Evolutionary conservation across 2,329 filamentous ascomycete genomes (phyloP).

Genomic region (Fusarium austroafricanum): DNA sequence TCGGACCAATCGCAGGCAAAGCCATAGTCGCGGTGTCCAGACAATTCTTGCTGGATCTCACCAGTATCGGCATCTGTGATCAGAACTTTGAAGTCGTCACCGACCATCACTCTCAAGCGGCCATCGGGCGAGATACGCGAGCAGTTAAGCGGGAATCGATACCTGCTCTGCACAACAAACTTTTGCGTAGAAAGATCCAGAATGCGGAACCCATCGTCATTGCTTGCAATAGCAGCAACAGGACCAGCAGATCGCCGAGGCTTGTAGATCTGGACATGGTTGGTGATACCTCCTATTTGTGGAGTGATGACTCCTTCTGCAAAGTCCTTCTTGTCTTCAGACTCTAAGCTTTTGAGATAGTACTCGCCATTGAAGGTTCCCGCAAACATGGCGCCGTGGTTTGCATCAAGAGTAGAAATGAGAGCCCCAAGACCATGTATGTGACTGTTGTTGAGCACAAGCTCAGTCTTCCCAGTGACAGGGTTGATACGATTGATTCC

Average conservation of each 20-base stretch:
- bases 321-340: conserved; percentile 51
- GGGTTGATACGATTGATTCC: conserved; percentile 66
- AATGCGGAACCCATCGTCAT: conserved; percentile 69
- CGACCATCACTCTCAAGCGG: conserved; percentile 77
- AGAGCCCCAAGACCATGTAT: conserved; percentile 52
- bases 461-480: conserved; percentile 57
- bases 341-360: conserved; percentile 59
- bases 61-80: conserved; percentile 78
- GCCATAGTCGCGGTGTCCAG: conserved; percentile 75
- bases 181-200: conserved; percentile 69
- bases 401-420: conserved; percentile 64
- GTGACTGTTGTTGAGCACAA: conserved; percentile 58
- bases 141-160: conserved; percentile 76
- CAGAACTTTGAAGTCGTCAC: conserved; percentile 72
- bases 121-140: conserved; percentile 77
- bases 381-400: conserved; percentile 66
- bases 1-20: conserved; percentile 86
- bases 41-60: conserved; percentile 65
- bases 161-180: conserved; percentile 65
- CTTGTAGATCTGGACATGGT: conserved; percentile 70
- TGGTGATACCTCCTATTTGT: conserved; percentile 68
- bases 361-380: conserved; percentile 70
- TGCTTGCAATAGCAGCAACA: conserved; percentile 70
- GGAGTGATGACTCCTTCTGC: conserved; percentile 62
- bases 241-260: conserved; percentile 64